Conservation (phyloP, 139 green algal genomes). For the Chlorella vulgaris region DNA sequence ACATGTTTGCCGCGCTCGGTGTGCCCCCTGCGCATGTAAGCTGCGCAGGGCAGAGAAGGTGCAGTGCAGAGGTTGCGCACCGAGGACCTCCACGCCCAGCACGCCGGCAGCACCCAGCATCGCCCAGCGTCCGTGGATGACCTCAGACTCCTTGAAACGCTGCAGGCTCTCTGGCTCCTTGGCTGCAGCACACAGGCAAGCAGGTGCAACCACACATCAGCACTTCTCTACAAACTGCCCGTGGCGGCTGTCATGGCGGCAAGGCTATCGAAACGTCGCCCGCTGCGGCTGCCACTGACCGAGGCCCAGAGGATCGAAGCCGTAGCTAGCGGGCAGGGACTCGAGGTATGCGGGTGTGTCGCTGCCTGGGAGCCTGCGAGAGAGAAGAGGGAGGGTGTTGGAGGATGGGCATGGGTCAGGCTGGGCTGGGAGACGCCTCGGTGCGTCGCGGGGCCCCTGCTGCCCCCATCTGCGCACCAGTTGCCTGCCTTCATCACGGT, state of each 20-base stretch:
- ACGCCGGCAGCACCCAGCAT: slow-evolving; percentile 44
- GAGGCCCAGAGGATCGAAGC: slow-evolving; percentile 94
- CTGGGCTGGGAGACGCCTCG: not conserved
- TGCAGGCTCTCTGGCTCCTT: slow-evolving; percentile 34
- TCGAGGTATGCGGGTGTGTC: slow-evolving; percentile 76
- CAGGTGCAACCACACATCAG: not conserved
- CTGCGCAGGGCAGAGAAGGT: not conserved
- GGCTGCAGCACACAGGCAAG: slow-evolving; percentile 1
- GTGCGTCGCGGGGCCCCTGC: not conserved
- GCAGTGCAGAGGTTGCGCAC: too few species aligned
- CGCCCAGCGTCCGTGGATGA: slow-evolving; percentile 63
- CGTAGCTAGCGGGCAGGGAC: slow-evolving; percentile 17
- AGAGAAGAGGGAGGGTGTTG: not conserved
- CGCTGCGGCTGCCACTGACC: slow-evolving; percentile 52
- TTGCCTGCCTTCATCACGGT: slow-evolving; percentile 1
- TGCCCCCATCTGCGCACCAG: not conserved
- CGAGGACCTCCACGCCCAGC: slow-evolving; percentile 56
- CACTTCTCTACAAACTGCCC: not conserved
- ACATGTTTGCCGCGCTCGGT: too few species aligned
- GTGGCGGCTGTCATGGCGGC: slow-evolving; percentile 43
- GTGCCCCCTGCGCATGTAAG: not conserved
- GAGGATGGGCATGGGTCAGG: not conserved
- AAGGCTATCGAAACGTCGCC: too few species aligned
- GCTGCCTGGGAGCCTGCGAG: slow-evolving; percentile 27
- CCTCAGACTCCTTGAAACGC: slow-evolving; percentile 67